These are phyloP conservation scores for Gyrodon lividus DNA, from an alignment of 768 basidiomycete genomes.

Conservation along the genomic window DNA sequence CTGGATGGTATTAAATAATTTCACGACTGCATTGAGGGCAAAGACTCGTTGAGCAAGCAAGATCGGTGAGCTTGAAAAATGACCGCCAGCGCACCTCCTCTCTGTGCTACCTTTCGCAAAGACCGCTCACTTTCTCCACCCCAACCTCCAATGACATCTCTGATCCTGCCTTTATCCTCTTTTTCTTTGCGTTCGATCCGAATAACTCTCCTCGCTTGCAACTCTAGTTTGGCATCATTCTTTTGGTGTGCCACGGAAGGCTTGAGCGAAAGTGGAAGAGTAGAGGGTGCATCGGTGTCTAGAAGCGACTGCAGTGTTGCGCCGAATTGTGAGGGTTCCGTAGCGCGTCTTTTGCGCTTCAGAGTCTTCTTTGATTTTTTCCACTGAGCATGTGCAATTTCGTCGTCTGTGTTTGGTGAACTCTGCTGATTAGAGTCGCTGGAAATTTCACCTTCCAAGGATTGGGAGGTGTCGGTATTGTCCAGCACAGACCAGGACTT, in stretches of 20 bases:
- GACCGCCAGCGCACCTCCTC: constrained; percentile 57
- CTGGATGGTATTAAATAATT: constrained; percentile 84
- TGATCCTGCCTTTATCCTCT: constrained; percentile 66
- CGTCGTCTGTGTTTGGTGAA: constrained; percentile 58
- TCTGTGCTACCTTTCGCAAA: constrained; percentile 79
- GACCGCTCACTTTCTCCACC: constrained; percentile 78
- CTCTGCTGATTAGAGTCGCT: constrained; percentile 18
- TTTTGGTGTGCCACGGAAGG: constrained; percentile 66
- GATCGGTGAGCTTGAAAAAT: neutral
- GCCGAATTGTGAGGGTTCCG: constrained; percentile 71
- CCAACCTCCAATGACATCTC: constrained; percentile 84
- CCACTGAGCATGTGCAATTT: constrained; percentile 53
- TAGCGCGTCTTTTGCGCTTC: constrained; percentile 82
- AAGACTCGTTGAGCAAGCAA: neutral
- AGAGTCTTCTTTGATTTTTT: constrained; percentile 75
- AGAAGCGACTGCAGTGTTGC: constrained; percentile 71
- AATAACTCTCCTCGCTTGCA: constrained; percentile 67
- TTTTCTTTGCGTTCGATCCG: constrained; percentile 71
- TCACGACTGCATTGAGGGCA: constrained; percentile 54
- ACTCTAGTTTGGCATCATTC: constrained; percentile 76
- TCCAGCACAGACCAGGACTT: neutral
- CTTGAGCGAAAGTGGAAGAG: constrained; percentile 74
- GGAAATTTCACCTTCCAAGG: constrained; percentile 12
- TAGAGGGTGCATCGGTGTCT: constrained; percentile 66
- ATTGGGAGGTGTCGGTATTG: constrained; percentile 7